A percentile compares a stretch with the other conserved stretches of the same genome.
These are phyloP conservation scores for Marasmius tenuissimus DNA, from an alignment of 1,284 basidiomycete species.

Conservation along the genomic window DNA sequence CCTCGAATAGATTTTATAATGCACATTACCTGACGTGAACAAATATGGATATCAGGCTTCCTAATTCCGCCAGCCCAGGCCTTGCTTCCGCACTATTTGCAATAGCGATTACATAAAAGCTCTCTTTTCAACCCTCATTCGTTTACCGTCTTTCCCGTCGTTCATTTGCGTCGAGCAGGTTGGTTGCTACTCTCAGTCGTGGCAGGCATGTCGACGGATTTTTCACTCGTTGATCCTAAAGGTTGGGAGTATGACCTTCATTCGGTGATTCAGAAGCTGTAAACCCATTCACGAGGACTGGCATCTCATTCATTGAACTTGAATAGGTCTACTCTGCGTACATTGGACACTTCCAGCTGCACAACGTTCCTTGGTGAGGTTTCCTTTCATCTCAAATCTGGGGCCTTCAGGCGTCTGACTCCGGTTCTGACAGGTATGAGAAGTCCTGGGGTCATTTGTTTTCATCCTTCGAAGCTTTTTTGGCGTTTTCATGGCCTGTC, in stretches of 20 bases:
- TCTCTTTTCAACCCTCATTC: no score
- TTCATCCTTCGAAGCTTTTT: constrained; percentile 78
- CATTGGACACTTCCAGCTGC: constrained; percentile 78
- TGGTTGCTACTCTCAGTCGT: background rate
- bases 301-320: constrained; percentile 5
- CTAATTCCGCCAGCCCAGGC: no score
- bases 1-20: no score
- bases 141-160: background rate
- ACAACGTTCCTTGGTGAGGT: constrained; percentile 71
- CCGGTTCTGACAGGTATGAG: constrained; percentile 57
- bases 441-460: constrained; percentile 83
- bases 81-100: no score
- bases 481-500: constrained; percentile 84
- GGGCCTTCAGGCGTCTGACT: no score
- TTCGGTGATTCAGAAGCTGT: constrained; percentile 48
- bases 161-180: background rate
- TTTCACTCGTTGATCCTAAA: constrained; percentile 71
- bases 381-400: background rate
- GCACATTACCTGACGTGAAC: no score
- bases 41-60: no score
- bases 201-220: constrained; percentile 38
- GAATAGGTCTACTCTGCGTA: constrained; percentile 78
- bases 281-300: constrained; percentile 1
- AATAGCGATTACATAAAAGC: no score
- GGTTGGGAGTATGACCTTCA: constrained; percentile 87